Evolutionary conservation across 1,139 yeast species (phyloP), one percentile per base, ranked within the genome.

Genomic region (Kodamaea plutei): DNA sequence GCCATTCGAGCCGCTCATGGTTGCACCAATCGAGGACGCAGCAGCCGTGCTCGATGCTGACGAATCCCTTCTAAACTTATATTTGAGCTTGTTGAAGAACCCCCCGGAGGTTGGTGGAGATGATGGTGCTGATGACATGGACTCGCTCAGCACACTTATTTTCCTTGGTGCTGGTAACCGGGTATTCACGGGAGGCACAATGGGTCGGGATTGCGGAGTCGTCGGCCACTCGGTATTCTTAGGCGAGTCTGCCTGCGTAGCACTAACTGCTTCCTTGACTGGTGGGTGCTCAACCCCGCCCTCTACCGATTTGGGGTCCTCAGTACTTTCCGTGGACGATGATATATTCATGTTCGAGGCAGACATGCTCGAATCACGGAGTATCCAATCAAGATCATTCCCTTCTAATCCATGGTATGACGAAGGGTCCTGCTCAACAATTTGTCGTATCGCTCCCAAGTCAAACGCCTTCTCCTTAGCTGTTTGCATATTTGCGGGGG

Each of bases 331-430:
- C 4, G 16, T 12, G 5, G 34, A 23, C 4, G 32, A 5, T 23
- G 8, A 12, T n/a, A 24, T 13, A 7, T 2, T 13, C 2, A 25
- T 25, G 7, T 21, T n/a, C 5, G 34, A 18, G 8, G 42, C 44
- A n/a, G 33, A 44, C n/a, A n/a, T n/a, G n/a, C n/a, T n/a, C 10
- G 60, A 45, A 11, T 54, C 56, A 35, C 77, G 54, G 12, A 75
- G 53, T 37, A 75, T 61, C 80, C 79, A 75, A 41, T 72, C 70
- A 9, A 67, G 61, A 36, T 67, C 72, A 13, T 54, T 49, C 29
- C 51, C 54, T 20, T 50, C 48, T 12, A 64, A 55, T 2, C 61
- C 66, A 32, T 52, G 48, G 29, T 49, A 47, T 4, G 31, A 26
- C 23, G 31, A 33, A 3, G 37, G 29, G 24, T 35, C 35, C 24